Evolutionary conservation across 2,329 filamentous ascomycete genomes (phyloP).

Genomic region (Thermothelomyces thermophilus): DNA sequence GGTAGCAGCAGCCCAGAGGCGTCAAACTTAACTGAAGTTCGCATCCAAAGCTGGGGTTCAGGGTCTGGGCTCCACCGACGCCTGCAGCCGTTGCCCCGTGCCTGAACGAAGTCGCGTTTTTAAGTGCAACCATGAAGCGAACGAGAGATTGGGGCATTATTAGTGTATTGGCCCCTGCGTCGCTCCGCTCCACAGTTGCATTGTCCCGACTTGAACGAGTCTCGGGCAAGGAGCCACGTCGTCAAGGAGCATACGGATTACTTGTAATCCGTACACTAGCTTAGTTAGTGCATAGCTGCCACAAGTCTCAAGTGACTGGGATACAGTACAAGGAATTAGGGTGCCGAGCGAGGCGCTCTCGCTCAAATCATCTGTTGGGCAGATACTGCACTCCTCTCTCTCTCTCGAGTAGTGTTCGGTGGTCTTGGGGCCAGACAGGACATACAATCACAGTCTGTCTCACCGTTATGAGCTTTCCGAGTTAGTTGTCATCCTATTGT

Average conservation of each 20-base stretch:
- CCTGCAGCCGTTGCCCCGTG: conserved; percentile 3
- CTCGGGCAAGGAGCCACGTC: not conserved
- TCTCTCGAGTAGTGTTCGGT: no score
- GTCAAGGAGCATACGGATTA: not conserved
- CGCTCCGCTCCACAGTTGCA: not conserved
- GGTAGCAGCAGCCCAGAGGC: not conserved
- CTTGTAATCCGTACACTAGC: not conserved
- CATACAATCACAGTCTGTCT: no score
- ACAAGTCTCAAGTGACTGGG: no score
- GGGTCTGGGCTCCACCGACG: conserved; percentile 3
- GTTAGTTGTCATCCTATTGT: no score
- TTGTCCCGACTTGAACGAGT: not conserved
- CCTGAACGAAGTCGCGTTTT: conserved; percentile 13
- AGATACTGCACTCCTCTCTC: no score
- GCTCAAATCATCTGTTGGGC: no score
- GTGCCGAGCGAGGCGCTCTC: no score
- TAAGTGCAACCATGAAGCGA: conserved; percentile 6
- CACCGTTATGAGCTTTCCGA: no score
- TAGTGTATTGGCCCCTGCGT: conserved; percentile 8
- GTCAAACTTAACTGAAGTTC: no score
- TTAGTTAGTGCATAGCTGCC: no score
- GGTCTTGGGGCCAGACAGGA: no score
- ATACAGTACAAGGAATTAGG: no score
- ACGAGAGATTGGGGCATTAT: not conserved
- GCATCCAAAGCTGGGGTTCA: conserved; percentile 1